Conservation (phyloP, 2,329 filamentous ascomycete genomes). For the Gnomoniopsis sp. region DNA sequence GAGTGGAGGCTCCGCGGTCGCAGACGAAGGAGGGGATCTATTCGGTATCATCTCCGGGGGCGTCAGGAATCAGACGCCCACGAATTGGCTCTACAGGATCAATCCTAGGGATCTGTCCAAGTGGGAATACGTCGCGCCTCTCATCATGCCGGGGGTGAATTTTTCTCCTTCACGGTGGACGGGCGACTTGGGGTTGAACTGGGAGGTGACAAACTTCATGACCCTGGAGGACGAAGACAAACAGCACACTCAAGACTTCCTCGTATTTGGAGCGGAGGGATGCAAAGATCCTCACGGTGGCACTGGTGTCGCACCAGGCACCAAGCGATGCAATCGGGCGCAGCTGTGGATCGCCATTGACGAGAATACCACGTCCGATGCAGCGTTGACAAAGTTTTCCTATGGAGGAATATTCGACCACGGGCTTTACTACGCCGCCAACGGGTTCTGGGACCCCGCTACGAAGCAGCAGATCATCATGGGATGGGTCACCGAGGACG, state of each 20-base stretch:
- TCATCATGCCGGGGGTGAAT: constrained; percentile 22
- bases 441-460: constrained; percentile 43
- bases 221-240: constrained; percentile 31
- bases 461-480: constrained; percentile 38
- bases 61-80: constrained; percentile 36
- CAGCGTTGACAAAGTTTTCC: background rate
- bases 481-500: constrained; percentile 51
- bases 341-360: constrained; percentile 41
- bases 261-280: constrained; percentile 45
- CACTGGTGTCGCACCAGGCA: constrained; percentile 9
- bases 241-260: constrained; percentile 32
- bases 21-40: constrained; percentile 22
- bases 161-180: constrained; percentile 38
- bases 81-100: constrained; percentile 44
- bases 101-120: constrained; percentile 33
- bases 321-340: constrained; percentile 14
- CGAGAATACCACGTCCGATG: constrained; percentile 10
- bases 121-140: constrained; percentile 43
- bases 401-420: constrained; percentile 43
- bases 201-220: constrained; percentile 47
- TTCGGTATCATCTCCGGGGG: constrained; percentile 49
- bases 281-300: constrained; percentile 17
- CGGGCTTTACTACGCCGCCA: constrained; percentile 46
- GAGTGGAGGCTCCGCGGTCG: constrained; percentile 7
- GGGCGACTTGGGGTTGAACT: constrained; percentile 48